Conservation (phyloP, 2,329 filamentous ascomycete species). For the Colletotrichum coccodes region DNA sequence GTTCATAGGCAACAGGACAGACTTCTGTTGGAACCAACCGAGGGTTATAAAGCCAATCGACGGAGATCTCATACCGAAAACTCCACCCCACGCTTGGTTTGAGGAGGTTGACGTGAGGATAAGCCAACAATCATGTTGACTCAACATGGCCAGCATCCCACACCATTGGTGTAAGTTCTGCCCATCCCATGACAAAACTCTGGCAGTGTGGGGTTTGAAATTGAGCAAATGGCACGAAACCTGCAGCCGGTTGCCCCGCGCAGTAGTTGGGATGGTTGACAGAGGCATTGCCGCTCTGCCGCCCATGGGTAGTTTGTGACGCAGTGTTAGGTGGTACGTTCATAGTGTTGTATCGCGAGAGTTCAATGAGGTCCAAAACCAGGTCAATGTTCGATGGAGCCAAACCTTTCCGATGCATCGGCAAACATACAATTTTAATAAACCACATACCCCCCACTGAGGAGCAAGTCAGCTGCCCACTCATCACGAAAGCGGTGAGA, state of each 20-base stretch:
- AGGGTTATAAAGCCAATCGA: background rate
- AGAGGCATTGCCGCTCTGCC: background rate
- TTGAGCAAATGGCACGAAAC: background rate
- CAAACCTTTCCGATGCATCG: slow-evolving; percentile 6
- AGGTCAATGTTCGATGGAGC: slow-evolving; percentile 18
- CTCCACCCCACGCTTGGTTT: background rate
- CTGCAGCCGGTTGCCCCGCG: background rate
- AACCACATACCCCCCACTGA: slow-evolving; percentile 2
- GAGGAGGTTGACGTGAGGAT: background rate
- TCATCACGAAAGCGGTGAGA: slow-evolving; percentile 29
- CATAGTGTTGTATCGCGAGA: slow-evolving; percentile 3
- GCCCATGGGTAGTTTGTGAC: background rate
- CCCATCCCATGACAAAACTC: background rate
- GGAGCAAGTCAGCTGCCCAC: slow-evolving; percentile 30
- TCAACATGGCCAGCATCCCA: background rate
- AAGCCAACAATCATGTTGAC: background rate
- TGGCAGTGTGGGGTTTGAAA: background rate
- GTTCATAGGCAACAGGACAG: background rate
- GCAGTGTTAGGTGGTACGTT: background rate
- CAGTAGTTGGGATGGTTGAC: background rate
- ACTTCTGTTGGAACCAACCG: background rate
- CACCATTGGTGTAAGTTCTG: background rate
- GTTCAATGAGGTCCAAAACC: background rate
- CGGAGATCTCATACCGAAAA: background rate
- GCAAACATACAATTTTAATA: background rate